A percentile compares a stretch with the other conserved stretches of the same genome.
phyloP scores from a whole-genome alignment of 2,329 filamentous ascomycete genomes.

The Aureobasidium sp. region DNA sequence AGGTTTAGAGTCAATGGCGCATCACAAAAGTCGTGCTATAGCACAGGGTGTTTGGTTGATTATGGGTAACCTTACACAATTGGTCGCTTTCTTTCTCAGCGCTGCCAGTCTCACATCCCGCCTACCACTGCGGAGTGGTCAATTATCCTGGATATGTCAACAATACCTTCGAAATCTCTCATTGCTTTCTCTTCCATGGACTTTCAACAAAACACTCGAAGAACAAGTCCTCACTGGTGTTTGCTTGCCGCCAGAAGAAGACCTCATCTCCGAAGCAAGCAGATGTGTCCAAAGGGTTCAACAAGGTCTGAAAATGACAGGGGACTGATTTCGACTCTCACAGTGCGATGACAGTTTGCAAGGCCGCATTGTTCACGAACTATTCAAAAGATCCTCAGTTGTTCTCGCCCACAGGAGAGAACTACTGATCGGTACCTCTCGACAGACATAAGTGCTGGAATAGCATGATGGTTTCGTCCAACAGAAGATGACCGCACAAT shows the following conservation, averaged over 20 bases:
- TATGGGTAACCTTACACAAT: background rate
- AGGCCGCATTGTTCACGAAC: too few relatives aligned
- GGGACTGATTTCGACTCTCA: background rate
- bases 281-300: background rate
- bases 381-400: too few relatives aligned
- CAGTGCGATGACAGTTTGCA: too few relatives aligned
- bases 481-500: too few relatives aligned
- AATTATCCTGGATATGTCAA: background rate
- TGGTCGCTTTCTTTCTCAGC: background rate
- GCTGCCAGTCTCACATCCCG: background rate
- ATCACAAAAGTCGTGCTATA: background rate
- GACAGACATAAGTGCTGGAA: too few relatives aligned
- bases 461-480: too few relatives aligned
- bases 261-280: background rate
- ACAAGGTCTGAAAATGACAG: background rate
- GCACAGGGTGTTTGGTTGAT: background rate
- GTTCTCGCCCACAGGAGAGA: too few relatives aligned
- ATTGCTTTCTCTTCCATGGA: background rate
- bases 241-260: background rate
- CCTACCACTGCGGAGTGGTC: background rate
- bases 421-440: too few relatives aligned
- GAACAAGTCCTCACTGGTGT: background rate
- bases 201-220: background rate
- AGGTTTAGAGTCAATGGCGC: background rate
- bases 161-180: constrained; percentile 1